phyloP scores from a whole-genome alignment of 306 rosid genomes.

The Fagus sylvatica region DNA sequence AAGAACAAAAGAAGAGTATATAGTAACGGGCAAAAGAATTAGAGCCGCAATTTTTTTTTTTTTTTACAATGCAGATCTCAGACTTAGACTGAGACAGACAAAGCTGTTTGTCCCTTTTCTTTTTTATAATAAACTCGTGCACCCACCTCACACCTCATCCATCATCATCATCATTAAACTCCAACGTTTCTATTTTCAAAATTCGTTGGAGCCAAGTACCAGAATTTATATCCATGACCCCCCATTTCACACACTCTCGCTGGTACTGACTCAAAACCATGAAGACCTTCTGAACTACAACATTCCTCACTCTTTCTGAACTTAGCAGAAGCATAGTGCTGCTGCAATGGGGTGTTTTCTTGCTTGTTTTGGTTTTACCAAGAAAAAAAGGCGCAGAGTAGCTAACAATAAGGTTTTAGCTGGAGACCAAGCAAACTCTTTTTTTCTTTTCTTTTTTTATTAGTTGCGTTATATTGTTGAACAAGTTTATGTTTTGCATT shows the following conservation, averaged over 20 bases:
- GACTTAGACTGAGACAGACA: neutral
- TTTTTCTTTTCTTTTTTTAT: constrained; percentile 3
- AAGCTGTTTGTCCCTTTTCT: neutral
- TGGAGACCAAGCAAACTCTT: constrained; percentile 41
- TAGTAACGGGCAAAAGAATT: neutral
- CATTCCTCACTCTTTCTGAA: constrained; percentile 17
- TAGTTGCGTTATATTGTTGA: neutral
- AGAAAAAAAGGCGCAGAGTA: constrained; percentile 59
- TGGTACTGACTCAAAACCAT: constrained; percentile 6
- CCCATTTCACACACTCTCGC: constrained; percentile 14
- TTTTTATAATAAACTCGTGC: constrained; percentile 11
- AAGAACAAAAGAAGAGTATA: neutral
- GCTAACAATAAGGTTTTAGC: constrained; percentile 40
- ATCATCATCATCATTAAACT: constrained; percentile 47
- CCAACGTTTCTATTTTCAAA: constrained; percentile 83
- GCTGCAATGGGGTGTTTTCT: constrained; percentile 85
- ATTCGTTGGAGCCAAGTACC: constrained; percentile 71
- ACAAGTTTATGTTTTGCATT: constrained; percentile 8
- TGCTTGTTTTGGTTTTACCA: constrained; percentile 67
- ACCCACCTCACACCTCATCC: constrained; percentile 19
- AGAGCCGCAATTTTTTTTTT: neutral
- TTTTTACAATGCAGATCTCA: constrained; percentile 6
- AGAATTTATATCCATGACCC: constrained; percentile 30
- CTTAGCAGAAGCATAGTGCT: neutral
- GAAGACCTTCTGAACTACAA: constrained; percentile 15